Evolutionary conservation across 2,329 filamentous ascomycete species (phyloP), one percentile per base, ranked within the genome.

Genomic region (Ustilaginoidea virens): DNA sequence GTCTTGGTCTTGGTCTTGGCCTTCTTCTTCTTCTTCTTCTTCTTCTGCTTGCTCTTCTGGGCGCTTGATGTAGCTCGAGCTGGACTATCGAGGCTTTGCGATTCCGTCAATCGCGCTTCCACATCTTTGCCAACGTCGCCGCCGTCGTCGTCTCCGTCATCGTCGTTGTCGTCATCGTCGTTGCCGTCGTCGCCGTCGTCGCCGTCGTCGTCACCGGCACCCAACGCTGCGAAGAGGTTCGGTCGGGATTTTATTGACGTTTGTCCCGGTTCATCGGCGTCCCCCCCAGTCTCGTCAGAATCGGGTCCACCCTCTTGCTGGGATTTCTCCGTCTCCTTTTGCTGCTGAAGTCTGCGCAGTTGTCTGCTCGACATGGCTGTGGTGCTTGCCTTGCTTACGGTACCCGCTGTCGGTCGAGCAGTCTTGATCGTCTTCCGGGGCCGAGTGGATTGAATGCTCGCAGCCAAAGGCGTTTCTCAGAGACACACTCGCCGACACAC

Each of bases 211-310:
- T 56, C 56, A 3, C 47, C 53, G 11, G 51, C 60, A 5, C 51
- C 63, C 1, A 73, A 50, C 1, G 66, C 65, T 7, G 66, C 66
- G 37, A 73, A 73, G 7, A 60, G 39, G 36, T 59, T 67, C 8
- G 49, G 41, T 18, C 59, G 57, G 8, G 58, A 51, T 39, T 55
- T 61, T 4, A 43, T 33, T 7, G 34, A 23, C 6, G 47, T 36
- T 3, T 50, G 48, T 2, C 17, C 13, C 50, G 52, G 21, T 44
- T 42, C 10, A 39, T 41, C 42, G n/a, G 16, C 40, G 2, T 48
- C 48, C 11, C 11, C n/a, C 11, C 55, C 51, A 27, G 45, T 46
- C 11, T 47, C 45, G 5, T 47, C 43, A 5, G 42, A 31, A 9
- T 45, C 36, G 6, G 37, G 29, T 4, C 29, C 34, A 1, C 17